Evolutionary conservation across 805 yeast species (phyloP).

Genomic region (Monosporozyma aerobia): DNA sequence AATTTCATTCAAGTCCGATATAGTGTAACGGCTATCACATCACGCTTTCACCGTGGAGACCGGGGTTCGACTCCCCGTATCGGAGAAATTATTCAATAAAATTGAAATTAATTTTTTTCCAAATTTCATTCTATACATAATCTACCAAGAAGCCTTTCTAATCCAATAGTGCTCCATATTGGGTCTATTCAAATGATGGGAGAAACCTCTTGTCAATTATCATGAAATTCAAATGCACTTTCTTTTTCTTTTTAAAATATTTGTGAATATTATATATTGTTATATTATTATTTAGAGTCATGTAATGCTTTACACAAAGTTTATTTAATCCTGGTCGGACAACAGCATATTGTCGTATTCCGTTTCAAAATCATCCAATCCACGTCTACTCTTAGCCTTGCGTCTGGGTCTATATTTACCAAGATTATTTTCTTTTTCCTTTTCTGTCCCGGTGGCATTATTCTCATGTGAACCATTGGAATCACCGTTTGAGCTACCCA

Average conservation of each 20-base stretch:
- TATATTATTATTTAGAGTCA: background rate
- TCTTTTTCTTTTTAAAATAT: background rate
- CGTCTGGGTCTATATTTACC: background rate
- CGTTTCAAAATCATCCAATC: background rate
- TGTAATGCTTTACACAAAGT: background rate
- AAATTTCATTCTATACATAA: too few relatives aligned
- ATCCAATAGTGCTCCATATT: too few relatives aligned
- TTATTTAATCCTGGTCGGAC: background rate
- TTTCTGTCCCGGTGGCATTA: background rate
- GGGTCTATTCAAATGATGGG: too few relatives aligned
- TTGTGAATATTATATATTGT: background rate
- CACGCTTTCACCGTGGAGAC: slow-evolving; percentile 31
- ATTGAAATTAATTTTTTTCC: background rate
- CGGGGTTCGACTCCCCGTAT: slow-evolving; percentile 32
- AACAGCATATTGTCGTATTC: background rate
- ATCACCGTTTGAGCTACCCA: slow-evolving; percentile 21
- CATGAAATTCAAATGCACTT: background rate
- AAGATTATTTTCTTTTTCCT: background rate
- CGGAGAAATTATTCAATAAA: slow-evolving; percentile 11
- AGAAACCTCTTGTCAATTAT: background rate
- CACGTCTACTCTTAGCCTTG: background rate
- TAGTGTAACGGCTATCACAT: slow-evolving; percentile 31
- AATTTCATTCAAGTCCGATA: slow-evolving; percentile 16
- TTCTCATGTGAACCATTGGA: slow-evolving; percentile 8
- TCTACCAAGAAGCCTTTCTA: too few relatives aligned